These are phyloP conservation scores for Phanerochaete carnosa DNA, from an alignment of 768 basidiomycete genomes.

Conservation along the genomic window DNA sequence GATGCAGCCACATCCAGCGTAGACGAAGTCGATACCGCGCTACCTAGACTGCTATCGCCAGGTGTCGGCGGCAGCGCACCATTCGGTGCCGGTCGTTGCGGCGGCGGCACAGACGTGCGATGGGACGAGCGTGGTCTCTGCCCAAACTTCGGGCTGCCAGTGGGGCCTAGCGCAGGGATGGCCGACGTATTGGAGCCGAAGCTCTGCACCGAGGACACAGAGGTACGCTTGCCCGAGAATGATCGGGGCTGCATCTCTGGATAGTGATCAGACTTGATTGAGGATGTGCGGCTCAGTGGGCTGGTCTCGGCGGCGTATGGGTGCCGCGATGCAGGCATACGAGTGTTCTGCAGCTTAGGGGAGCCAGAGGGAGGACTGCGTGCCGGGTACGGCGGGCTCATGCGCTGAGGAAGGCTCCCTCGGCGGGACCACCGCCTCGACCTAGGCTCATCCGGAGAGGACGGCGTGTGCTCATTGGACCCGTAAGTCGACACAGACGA, in stretches of 20 bases:
- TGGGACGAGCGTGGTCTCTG: conserved; percentile 33
- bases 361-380: conserved; percentile 37
- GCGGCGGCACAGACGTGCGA: conserved; percentile 64
- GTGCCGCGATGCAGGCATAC: conserved; percentile 19
- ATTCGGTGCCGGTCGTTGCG: conserved; percentile 70
- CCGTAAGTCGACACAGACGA: conserved; percentile 15
- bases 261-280: conserved; percentile 19
- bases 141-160: conserved; percentile 8
- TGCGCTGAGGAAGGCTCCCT: conserved; percentile 41
- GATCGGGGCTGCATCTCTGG: conserved; percentile 19
- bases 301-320: conserved; percentile 22
- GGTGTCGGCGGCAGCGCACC: conserved; percentile 71
- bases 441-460: conserved; percentile 7
- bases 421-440: conserved; percentile 31
- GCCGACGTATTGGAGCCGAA: conserved; percentile 21
- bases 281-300: conserved; percentile 19
- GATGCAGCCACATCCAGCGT: conserved; percentile 26
- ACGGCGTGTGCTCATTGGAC: conserved; percentile 18
- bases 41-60: conserved; percentile 13
- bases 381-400: conserved; percentile 57
- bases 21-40: conserved; percentile 20
- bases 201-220: conserved; percentile 24
- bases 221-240: conserved; percentile 26
- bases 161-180: background rate
- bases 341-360: conserved; percentile 6